A percentile compares a stretch with the other conserved stretches of the same genome.
phyloP scores from a whole-genome alignment of 2,329 filamentous ascomycete species.

The Ceratocystis ficicola region DNA sequence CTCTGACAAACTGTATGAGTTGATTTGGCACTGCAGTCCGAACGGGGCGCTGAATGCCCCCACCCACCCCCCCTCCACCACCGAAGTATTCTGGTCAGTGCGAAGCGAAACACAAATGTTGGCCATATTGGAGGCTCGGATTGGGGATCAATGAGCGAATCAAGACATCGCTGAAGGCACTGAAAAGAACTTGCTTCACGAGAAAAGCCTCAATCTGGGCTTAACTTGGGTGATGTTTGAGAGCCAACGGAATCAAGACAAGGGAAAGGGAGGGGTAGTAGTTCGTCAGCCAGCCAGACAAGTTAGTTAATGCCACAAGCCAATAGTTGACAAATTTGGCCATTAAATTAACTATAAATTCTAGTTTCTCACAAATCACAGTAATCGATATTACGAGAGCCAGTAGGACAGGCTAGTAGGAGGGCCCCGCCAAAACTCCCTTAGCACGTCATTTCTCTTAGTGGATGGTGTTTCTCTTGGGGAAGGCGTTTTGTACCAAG shows the following conservation, averaged over 20 bases:
- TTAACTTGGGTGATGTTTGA: background rate
- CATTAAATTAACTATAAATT: background rate
- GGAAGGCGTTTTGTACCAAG: background rate
- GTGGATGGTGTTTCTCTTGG: slow-evolving; percentile 5
- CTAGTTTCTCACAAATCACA: background rate
- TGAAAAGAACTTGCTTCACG: background rate
- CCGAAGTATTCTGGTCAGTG: slow-evolving; percentile 4
- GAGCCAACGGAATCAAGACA: background rate
- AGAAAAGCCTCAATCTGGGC: background rate
- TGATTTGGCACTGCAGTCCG: slow-evolving; percentile 1
- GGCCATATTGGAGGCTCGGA: background rate
- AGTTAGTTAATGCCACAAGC: too few relatives aligned
- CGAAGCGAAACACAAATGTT: background rate
- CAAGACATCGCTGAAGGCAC: background rate
- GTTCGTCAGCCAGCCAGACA: too few relatives aligned
- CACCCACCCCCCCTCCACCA: too few relatives aligned
- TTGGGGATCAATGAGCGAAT: background rate
- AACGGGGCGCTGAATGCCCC: slow-evolving; percentile 4
- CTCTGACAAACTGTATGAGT: background rate
- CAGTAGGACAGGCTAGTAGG: background rate
- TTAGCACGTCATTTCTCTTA: slow-evolving; percentile 17
- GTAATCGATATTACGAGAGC: background rate
- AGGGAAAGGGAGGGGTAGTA: background rate
- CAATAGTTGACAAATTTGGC: background rate
- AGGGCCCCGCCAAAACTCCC: slow-evolving; percentile 8